Evolutionary conservation across 768 basidiomycete species (phyloP).

Genomic region (Thelephora ganbajun): DNA sequence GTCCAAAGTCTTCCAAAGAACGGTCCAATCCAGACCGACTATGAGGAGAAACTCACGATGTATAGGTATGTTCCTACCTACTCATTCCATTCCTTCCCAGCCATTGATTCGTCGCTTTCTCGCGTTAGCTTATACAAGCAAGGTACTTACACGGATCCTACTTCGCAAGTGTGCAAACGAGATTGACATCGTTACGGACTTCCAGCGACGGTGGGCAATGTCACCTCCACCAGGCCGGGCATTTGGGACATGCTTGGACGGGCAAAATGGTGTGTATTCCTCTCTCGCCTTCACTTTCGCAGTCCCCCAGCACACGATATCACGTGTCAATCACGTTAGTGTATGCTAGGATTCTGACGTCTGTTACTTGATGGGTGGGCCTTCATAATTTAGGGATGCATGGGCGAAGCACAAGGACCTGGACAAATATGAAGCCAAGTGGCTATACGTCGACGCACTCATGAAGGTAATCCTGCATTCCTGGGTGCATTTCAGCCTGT

Average conservation of each 20-base stretch:
- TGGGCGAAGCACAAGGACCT: constrained; percentile 91
- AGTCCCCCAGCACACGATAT: constrained; percentile 7
- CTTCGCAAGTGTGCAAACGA: background rate
- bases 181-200: background rate
- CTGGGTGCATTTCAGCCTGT: background rate
- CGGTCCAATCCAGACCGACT: constrained; percentile 89
- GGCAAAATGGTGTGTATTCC: constrained; percentile 71
- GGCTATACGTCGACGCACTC: constrained; percentile 79
- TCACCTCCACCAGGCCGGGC: constrained; percentile 62
- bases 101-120: background rate
- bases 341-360: constrained; percentile 8
- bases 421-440: constrained; percentile 68
- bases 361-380: background rate
- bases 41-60: constrained; percentile 90
- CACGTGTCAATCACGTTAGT: background rate
- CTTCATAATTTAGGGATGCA: constrained; percentile 51
- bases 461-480: constrained; percentile 41
- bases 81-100: background rate
- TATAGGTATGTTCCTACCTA: constrained; percentile 47
- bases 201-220: constrained; percentile 83
- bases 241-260: constrained; percentile 86
- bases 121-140: constrained; percentile 74
- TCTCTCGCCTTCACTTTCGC: background rate
- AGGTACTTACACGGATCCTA: constrained; percentile 31
- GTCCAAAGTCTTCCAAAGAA: constrained; percentile 87